Conservation (phyloP, 352 stramenopile genomes). For the Phytopythium montanum region DNA sequence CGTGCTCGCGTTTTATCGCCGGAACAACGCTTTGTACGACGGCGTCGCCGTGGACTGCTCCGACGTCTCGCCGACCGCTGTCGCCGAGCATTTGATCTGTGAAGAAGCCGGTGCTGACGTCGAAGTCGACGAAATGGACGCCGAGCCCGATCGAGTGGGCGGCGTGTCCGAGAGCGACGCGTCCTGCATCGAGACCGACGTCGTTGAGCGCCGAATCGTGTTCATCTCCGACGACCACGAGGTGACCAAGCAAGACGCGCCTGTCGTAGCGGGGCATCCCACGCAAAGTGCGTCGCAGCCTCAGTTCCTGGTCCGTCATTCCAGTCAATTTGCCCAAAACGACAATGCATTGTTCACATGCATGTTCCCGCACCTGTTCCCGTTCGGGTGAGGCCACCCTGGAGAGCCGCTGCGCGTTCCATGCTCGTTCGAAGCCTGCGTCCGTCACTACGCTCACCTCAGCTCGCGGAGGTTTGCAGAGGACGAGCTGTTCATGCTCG, state of each 20-base stretch:
- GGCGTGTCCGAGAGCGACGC: background rate
- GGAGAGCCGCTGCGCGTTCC: background rate
- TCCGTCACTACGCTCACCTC: conserved; percentile 4
- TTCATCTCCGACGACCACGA: background rate
- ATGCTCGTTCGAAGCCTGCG: conserved; percentile 2
- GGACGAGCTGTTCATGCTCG: conserved; percentile 8
- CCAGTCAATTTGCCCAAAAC: too few relatives aligned
- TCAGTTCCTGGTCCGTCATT: background rate
- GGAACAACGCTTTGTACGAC: background rate
- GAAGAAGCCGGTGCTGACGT: background rate
- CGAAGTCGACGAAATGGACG: background rate
- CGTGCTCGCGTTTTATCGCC: background rate
- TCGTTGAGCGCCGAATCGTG: background rate
- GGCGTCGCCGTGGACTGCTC: background rate
- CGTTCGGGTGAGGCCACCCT: conserved; percentile 1
- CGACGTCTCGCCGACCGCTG: background rate
- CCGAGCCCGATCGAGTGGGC: background rate
- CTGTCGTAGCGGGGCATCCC: background rate
- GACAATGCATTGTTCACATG: background rate
- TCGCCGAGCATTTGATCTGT: conserved; percentile 3
- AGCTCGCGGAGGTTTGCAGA: conserved; percentile 7
- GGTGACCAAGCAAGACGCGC: background rate
- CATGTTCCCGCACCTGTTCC: conserved; percentile 11
- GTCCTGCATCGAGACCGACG: background rate
- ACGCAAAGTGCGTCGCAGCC: background rate